Evolutionary conservation across 2,329 filamentous ascomycete species (phyloP), one percentile per base, ranked within the genome.

Genomic region (Whalleya microplaca): DNA sequence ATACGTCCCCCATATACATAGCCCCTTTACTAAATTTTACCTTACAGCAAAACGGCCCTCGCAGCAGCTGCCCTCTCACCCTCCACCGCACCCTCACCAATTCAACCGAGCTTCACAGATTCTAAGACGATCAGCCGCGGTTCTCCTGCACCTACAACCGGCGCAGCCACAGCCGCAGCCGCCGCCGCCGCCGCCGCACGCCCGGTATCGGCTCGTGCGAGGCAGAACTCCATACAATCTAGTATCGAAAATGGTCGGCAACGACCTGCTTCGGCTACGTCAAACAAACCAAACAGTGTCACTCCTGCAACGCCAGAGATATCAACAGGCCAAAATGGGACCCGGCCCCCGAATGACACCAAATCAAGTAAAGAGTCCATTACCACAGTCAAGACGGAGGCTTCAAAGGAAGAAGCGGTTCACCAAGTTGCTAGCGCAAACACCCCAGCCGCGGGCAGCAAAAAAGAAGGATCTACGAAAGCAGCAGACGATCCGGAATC

Each of bases 191-290:
- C 75, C 56, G 73, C 76, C 27, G 77, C 84, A 55, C 84, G 88
- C 43, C 87, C 90, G 12, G 80, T 84, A 48, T 87, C 88, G 4
- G 86, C 89, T 5, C 85, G 91, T 64, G 85, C 86, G 40, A 86
- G 92, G 67, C 91, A 92, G 69, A 93, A 89, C 68, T 91, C 90
- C 16, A 82, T 84, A 52, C 83, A 85, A 55, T 82, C 83, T n/a
- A 76, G 74, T 49, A 76, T 76, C 32, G 86, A 90, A 57, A 80
- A 78, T 59, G 69, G 74, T 52, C 80, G 80, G 53, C 74, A 79
- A 58, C 78, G 84, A 37, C 84, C 86, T 2, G 74, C 81, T 4
- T 85, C 87, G 1, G 83, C 85, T 2, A 78, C 84, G 10, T 84
- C 87, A 2, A 87, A 78, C 63, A 88, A 86, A 62, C 75, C 80